These are phyloP conservation scores for Tuber melanosporum DNA, from an alignment of 495 filamentous ascomycete species.

Conservation along the genomic window DNA sequence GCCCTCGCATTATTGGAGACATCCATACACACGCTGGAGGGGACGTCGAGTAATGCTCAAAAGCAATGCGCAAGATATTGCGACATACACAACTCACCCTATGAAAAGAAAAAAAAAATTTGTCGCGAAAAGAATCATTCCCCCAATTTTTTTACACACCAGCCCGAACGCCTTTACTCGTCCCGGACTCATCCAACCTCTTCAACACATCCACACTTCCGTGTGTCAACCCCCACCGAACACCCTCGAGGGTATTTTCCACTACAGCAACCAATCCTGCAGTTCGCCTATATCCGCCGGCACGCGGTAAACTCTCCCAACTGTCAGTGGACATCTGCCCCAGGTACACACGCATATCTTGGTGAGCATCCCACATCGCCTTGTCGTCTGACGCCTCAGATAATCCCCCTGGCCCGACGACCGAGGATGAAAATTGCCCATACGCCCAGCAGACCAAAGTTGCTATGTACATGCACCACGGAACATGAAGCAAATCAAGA, in stretches of 20 bases:
- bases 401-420: constrained; percentile 18
- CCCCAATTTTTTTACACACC: background rate
- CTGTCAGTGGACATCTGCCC: constrained; percentile 39
- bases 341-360: constrained; percentile 37
- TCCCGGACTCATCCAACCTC: constrained; percentile 23
- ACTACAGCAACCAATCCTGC: constrained; percentile 31
- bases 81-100: background rate
- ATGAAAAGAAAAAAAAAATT: background rate
- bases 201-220: constrained; percentile 38
- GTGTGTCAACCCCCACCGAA: constrained; percentile 37
- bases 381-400: constrained; percentile 27
- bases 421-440: constrained; percentile 33
- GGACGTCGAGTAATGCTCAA: background rate
- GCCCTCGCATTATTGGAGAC: background rate
- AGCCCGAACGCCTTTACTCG: constrained; percentile 21
- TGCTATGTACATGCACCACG: constrained; percentile 39
- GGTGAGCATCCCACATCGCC: constrained; percentile 38
- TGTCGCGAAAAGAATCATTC: background rate
- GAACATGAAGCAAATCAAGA: constrained; percentile 34
- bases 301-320: constrained; percentile 37
- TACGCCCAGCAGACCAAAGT: constrained; percentile 41
- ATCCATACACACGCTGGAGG: background rate
- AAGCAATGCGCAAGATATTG: background rate
- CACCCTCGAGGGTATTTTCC: constrained; percentile 33
- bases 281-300: constrained; percentile 30